Base-by-base conservation (phyloP, 1,139 yeast genomes). In the Hansenula anomala region DNA sequence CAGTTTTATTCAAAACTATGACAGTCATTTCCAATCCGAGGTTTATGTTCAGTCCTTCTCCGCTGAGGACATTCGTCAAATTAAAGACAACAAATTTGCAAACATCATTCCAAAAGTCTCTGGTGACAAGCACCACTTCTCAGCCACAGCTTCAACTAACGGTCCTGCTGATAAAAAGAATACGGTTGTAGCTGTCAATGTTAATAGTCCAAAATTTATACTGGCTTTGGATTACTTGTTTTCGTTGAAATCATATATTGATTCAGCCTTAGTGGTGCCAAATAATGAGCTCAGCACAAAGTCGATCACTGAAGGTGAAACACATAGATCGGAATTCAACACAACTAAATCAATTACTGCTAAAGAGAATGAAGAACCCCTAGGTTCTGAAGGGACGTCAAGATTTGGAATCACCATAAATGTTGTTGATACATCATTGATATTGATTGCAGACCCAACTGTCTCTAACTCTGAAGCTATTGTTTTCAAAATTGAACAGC, bases 181-280 rank as follows among this genome's bases (percentile, higher is more conserved):
- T 29, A 66, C 76, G 6, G 74, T 81, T 30, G 61, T 76, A 2
- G 70, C 82, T 54, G 59, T 86, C 11, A 78, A 88, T 0, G 73
- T 90, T 12, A 95, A 89, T 48, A 84, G 82, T 46, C 97, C 97
- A 0, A 77, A 73, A 43, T 73, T 85, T 16, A 80, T 92, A 36
- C 61, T 92, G 36, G 97, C 97, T 0, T 65, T 92, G 47, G 98
- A 90, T 54, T 90, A 87, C 57, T 55, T 92, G 32, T 76, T 89
- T 61, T 90, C 92, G 1, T 57, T 92, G 47, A 86, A 86, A 51
- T 62, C 72, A 0, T 86, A 84, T 58, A 60, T 69, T 18, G 78
- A 72, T 47, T 65, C 64, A 43, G 80, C 78, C 0, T 44, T 65
- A 17, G 44, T 34, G 3, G 37, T 39, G 11, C 49, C 51, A 3